Base-by-base conservation (phyloP, 495 filamentous ascomycete genomes). In the Lepraria neglecta region DNA sequence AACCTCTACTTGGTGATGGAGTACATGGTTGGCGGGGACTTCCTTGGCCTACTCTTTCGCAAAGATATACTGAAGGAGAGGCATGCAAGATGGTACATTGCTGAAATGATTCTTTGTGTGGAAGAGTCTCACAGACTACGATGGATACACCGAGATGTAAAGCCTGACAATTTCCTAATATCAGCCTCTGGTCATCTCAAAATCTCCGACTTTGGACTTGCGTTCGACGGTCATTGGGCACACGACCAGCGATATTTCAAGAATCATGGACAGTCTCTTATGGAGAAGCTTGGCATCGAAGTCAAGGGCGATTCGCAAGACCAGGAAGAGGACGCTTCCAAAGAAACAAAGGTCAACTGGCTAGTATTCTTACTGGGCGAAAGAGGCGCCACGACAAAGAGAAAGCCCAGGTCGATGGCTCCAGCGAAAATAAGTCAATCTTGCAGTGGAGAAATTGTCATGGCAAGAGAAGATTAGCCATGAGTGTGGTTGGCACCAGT, bases 121-220 rank as follows among this genome's bases (percentile, higher is more conserved):
- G 92, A 97, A 73, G 92, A 96, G 71, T 87, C 89, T 6, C 92
- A 97, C 77, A 78, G 82, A 51, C 82, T 96, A 42, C 78, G 80
- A 33, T 96, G 89, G 81, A 96, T 97, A 52, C 92, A 97, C 70
- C 87, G 92, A 11, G 92, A 96, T 74, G 82, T 97, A 69, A 97
- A 97, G 72, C 92, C 92, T 0, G 92, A 97, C 76, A 97, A 97
- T 67, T 96, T 97, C 65, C 80, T 96, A 43, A 91, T 96, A 65
- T 88, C 86, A 9, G 81, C 89, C 0, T 87, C 87, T 44, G 91
- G 92, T 0, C 92, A 97, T 70, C 74, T 97, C 64, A 96, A 95
- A 69, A 96, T 97, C 61, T 91, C 90, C 9, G 92, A 97, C 68
- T 97, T 97, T 70, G 92, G 92, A 0, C 79, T 97, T 30, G 89